phyloP scores from a whole-genome alignment of 139 green algal species.

The Ulvella scutata region DNA sequence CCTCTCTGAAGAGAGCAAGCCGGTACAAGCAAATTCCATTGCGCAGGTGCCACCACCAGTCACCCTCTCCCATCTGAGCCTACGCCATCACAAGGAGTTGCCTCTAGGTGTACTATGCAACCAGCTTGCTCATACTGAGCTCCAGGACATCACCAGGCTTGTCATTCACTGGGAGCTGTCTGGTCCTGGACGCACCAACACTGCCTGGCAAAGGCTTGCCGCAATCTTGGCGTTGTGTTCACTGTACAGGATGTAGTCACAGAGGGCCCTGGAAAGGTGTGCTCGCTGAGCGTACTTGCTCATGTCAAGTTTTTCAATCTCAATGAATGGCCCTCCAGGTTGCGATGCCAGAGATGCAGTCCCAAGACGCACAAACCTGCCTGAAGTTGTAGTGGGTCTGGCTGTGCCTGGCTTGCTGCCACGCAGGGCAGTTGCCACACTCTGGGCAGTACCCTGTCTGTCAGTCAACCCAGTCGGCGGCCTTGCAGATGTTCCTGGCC shows the following conservation, averaged over 20 bases:
- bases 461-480: conserved; percentile 2
- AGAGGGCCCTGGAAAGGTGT: conserved; percentile 30
- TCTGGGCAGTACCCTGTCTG: neutral
- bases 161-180: no score
- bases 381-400: conserved; percentile 44
- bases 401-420: conserved; percentile 32
- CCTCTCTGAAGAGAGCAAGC: conserved; percentile 56
- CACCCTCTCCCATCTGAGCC: no score
- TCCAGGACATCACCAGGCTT: no score
- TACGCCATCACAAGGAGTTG: no score
- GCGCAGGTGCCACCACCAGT: conserved; percentile 78
- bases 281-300: conserved; percentile 48
- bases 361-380: conserved; percentile 55
- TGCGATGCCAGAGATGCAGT: conserved; percentile 46
- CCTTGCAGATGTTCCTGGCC: conserved; percentile 27
- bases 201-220: conserved; percentile 37
- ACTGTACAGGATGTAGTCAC: conserved; percentile 69
- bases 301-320: conserved; percentile 51
- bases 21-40: conserved; percentile 71
- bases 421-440: neutral
- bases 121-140: no score
- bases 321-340: conserved; percentile 55
- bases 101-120: no score
- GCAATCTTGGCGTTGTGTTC: conserved; percentile 63
- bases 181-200: no score